A percentile compares a stretch with the other conserved stretches of the same genome.
These are phyloP conservation scores for Angophora floribunda DNA, from an alignment of 345 rosid genomes.

Conservation along the genomic window DNA sequence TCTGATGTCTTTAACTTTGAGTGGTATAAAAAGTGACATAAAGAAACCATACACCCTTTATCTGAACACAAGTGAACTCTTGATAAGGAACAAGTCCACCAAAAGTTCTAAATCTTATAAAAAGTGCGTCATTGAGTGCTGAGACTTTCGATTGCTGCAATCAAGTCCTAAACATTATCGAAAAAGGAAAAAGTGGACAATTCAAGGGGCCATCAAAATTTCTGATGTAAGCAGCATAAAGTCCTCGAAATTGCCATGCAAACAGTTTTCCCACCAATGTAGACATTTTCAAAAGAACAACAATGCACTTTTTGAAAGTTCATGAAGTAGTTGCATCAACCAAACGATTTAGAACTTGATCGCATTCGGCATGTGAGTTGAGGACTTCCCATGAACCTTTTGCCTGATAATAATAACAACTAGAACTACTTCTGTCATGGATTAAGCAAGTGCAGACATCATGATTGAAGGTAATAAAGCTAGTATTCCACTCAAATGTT, in stretches of 20 bases:
- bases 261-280: neutral
- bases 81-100: neutral
- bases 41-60: neutral
- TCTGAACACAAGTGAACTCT: neutral
- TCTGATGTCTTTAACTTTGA: neutral
- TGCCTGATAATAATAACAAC: neutral
- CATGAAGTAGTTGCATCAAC: neutral
- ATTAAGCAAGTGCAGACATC: neutral
- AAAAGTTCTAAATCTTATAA: neutral
- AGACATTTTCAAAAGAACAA: neutral
- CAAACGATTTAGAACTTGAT: neutral
- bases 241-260: neutral
- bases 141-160: neutral
- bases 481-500: neutral
- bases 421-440: neutral
- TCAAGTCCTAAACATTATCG: neutral
- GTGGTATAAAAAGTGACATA: neutral
- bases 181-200: neutral
- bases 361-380: neutral
- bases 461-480: neutral
- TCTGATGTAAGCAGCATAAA: neutral
- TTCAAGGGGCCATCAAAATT: neutral
- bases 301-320: neutral
- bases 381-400: neutral
- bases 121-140: neutral